Conservation (phyloP, 495 filamentous ascomycete genomes). For the Venustampulla echinocandica region DNA sequence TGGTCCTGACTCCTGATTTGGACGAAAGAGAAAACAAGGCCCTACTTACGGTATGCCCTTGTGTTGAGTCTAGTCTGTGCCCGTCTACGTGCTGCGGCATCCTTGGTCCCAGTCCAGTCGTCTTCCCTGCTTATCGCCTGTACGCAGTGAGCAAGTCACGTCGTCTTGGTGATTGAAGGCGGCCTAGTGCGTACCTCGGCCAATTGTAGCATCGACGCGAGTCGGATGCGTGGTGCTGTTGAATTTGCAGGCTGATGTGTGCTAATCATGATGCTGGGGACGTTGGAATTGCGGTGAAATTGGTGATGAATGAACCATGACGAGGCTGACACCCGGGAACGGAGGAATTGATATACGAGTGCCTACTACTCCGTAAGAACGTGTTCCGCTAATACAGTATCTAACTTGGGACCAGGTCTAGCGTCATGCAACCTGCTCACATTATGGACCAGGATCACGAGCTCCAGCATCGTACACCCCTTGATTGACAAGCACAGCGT, state of each 20-base stretch:
- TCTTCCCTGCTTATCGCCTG: conserved; percentile 32
- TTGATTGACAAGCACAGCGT: conserved; percentile 10
- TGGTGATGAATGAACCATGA: conserved; percentile 25
- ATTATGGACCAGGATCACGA: conserved; percentile 9
- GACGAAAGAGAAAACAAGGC: conserved; percentile 20
- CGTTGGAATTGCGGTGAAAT: conserved; percentile 19
- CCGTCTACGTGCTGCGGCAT: conserved; percentile 26
- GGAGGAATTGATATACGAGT: conserved; percentile 22
- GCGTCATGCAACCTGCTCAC: conserved; percentile 34
- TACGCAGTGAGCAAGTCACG: conserved; percentile 22
- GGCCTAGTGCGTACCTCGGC: conserved; percentile 28
- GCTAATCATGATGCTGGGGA: conserved; percentile 27
- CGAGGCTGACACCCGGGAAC: conserved; percentile 20
- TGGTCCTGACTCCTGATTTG: conserved; percentile 14
- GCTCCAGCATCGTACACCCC: conserved; percentile 6
- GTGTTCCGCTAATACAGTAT: conserved; percentile 9
- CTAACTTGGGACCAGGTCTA: conserved; percentile 24
- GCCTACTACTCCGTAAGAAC: conserved; percentile 11
- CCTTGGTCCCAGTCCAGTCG: conserved; percentile 36
- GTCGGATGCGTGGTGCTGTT: conserved; percentile 27
- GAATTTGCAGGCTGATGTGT: conserved; percentile 24
- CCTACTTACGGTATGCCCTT: conserved; percentile 35
- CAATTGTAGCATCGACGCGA: conserved; percentile 32
- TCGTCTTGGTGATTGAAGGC: conserved; percentile 16
- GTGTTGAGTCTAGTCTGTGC: conserved; percentile 33